These are phyloP conservation scores for Diaporthe sp. DNA, from an alignment of 2,329 filamentous ascomycete species.

Conservation along the genomic window DNA sequence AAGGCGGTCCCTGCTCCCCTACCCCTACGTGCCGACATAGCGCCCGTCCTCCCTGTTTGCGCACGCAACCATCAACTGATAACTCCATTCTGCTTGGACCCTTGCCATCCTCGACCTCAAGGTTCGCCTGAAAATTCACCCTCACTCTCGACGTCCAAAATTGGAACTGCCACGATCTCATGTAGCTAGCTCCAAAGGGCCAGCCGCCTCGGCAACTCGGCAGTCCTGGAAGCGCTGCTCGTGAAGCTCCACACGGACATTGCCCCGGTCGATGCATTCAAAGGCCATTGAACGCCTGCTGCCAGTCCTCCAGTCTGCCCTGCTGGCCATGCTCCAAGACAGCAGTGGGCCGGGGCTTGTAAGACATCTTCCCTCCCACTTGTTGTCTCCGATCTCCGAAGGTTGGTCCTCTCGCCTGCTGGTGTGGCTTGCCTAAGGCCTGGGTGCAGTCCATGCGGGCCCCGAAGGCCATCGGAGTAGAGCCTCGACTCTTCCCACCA, in stretches of 20 bases:
- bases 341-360: not conserved
- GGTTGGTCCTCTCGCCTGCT: not conserved
- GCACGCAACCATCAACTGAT: not conserved
- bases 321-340: not conserved
- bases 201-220: slow-evolving; percentile 1
- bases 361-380: not conserved
- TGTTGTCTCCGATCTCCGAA: slow-evolving; percentile 27
- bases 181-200: not conserved
- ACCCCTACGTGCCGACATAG: not conserved
- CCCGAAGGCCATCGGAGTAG: slow-evolving; percentile 28
- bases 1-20: not conserved
- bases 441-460: not conserved
- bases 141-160: not conserved
- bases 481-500: not conserved
- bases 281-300: not conserved
- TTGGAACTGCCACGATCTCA: not conserved
- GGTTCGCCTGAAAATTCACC: not conserved
- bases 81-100: not conserved
- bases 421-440: slow-evolving; percentile 12
- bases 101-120: not conserved
- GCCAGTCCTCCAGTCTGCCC: not conserved
- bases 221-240: not conserved
- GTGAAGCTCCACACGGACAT: not conserved
- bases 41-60: not conserved
- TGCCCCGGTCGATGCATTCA: not conserved